These are phyloP conservation scores for Anthoceros angustus DNA, from an alignment of 225 moss, liverwort and hornwort genomes.

Conservation along the genomic window DNA sequence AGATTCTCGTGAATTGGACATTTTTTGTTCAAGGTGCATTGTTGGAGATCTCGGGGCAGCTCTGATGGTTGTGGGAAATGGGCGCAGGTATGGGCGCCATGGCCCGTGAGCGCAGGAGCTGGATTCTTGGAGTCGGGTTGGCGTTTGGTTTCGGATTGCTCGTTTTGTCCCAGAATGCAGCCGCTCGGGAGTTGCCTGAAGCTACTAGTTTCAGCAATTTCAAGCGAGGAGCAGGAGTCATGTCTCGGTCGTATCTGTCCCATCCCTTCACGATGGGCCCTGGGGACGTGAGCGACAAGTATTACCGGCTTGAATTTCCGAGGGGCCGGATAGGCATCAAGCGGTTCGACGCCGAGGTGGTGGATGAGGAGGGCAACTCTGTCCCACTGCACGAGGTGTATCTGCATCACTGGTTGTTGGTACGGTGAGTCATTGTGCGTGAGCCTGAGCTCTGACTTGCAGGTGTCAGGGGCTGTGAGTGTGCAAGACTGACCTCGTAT, in stretches of 20 bases:
- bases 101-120: no score
- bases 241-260: neutral
- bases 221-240: neutral
- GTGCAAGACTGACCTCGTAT: slow-evolving; percentile 2
- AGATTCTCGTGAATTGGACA: no score
- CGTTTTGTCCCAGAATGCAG: no score
- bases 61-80: no score
- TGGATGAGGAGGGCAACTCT: slow-evolving; percentile 24
- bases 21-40: no score
- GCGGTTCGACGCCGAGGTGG: slow-evolving; percentile 30
- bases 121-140: no score
- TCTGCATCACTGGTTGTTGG: slow-evolving; percentile 31
- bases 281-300: slow-evolving; percentile 25
- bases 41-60: no score
- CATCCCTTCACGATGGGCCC: slow-evolving; percentile 7
- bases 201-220: neutral
- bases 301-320: slow-evolving; percentile 8
- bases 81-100: no score
- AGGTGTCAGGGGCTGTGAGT: slow-evolving; percentile 5
- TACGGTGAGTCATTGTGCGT: slow-evolving; percentile 6
- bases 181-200: no score
- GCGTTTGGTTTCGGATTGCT: no score
- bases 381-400: slow-evolving; percentile 31
- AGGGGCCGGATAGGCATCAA: slow-evolving; percentile 16
- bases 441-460: neutral